Base-by-base conservation (phyloP, 2,329 filamentous ascomycete genomes). In the Colletotrichum musae region DNA sequence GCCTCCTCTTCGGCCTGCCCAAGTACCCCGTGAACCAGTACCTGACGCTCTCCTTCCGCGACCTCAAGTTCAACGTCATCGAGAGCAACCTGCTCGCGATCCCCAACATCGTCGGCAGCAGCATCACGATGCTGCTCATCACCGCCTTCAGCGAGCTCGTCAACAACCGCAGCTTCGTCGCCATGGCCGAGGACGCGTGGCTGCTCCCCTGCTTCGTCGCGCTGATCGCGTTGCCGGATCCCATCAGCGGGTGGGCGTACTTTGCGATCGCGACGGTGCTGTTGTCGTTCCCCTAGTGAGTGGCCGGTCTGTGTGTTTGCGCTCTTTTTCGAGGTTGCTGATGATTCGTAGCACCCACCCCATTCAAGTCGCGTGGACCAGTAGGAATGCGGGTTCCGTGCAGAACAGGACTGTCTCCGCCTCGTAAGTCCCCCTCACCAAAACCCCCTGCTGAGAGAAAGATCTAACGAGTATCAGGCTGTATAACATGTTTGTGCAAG, bases 371-470 rank as follows among this genome's bases (percentile, higher is more conserved):
- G 88, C 86, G 0, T 86, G 88, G 78, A 87, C 84, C 0, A 87
- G 85, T 2, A 83, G 87, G 53, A 91, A 91, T 72, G 84, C 87
- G 0, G 88, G 88, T 52, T 85, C 85, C 2, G 89, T 91, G 1
- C 82, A 87, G 9, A 89, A 87, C 12, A 79, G 89, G 13, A 87
- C 88, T 0, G 86, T 91, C 1, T 86, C 86, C 0, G 85, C 85
- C 1, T 88, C 87, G 80, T 80, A 70, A 70, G 79, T 70, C 2
- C 26, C 18, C 18, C 18, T 12, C 16, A 12, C 10, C 4, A 5
- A 16, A 18, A 18, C 4, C 16, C 5, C 5, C 21, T 10, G 5
- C 2, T 6, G 28, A 50, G 7, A 18, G 6, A n/a, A 1, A 16
- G 13, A 6, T 13, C 47, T 61, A 4, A 54, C 48, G 7, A 5